phyloP scores from a whole-genome alignment of 2,329 filamentous ascomycete species.

The Ceratocystis cacaofunesta region DNA sequence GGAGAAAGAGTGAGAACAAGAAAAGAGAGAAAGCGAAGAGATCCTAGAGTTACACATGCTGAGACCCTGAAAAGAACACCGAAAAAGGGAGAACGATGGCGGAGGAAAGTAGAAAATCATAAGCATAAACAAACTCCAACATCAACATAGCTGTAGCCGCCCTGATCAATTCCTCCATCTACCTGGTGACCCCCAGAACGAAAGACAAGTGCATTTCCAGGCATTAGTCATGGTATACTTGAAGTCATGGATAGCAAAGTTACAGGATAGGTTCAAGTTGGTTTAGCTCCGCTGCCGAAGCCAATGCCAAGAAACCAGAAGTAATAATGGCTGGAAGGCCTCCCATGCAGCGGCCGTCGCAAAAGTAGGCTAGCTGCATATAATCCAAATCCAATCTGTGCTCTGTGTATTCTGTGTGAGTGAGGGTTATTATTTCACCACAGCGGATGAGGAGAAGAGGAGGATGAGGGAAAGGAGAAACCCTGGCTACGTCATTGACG shows the following conservation, averaged over 20 bases:
- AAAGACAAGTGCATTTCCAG: not conserved
- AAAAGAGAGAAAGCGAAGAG: not conserved
- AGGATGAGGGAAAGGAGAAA: not conserved
- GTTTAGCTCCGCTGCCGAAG: not conserved
- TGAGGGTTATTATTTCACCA: not conserved
- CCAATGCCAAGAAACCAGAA: constrained; percentile 3
- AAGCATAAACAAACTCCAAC: not conserved
- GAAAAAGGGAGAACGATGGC: not conserved
- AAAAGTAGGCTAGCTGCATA: not conserved
- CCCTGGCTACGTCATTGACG: not conserved
- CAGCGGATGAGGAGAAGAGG: too few species aligned
- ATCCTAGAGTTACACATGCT: not conserved
- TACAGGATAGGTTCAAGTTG: not conserved
- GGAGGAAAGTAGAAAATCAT: not conserved
- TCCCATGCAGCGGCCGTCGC: constrained; percentile 10
- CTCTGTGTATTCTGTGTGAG: not conserved
- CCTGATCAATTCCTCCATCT: not conserved
- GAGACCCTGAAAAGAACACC: not conserved
- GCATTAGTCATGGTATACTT: not conserved
- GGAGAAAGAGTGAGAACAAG: not conserved
- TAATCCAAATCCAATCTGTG: not conserved
- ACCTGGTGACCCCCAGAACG: not conserved
- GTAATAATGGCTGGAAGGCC: constrained; percentile 7
- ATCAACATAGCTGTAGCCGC: not conserved
- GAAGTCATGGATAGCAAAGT: not conserved